Conservation (phyloP, 176 grass and related monocot genomes). For the Luzula sylvatica region DNA sequence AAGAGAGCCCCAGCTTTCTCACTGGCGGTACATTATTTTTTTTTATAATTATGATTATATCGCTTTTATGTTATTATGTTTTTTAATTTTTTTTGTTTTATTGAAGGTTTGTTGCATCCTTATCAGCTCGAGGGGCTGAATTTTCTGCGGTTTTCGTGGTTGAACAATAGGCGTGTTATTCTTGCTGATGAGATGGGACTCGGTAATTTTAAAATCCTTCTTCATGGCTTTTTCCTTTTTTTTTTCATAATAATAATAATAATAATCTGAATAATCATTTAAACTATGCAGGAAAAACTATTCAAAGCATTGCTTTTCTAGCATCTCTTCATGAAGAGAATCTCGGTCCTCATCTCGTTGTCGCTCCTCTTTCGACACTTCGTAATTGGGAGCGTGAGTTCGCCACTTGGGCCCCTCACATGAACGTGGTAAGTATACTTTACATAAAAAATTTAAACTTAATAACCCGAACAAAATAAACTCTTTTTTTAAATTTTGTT, state of each 20-base stretch:
- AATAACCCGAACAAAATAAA: too few species aligned
- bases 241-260: background rate
- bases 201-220: slow-evolving; percentile 47
- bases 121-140: slow-evolving; percentile 97
- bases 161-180: slow-evolving; percentile 72
- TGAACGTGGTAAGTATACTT: slow-evolving; percentile 90
- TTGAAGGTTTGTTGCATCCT: slow-evolving; percentile 70
- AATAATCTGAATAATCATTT: background rate
- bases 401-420: slow-evolving; percentile 94
- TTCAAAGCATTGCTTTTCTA: slow-evolving; percentile 99
- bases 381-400: slow-evolving; percentile 98
- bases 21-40: slow-evolving; percentile 43
- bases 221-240: background rate
- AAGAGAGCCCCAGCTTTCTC: slow-evolving; percentile 64
- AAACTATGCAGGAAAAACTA: slow-evolving; percentile 72
- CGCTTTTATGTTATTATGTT: background rate
- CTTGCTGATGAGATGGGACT: slow-evolving; percentile 99
- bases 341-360: slow-evolving; percentile 77
- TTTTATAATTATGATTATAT: background rate
- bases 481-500: too few species aligned
- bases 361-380: slow-evolving; percentile 89
- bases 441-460: too few species aligned
- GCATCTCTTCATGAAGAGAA: slow-evolving; percentile 77
- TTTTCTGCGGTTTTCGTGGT: slow-evolving; percentile 89
- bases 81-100: slow-evolving; percentile 14